phyloP scores from a whole-genome alignment of 768 basidiomycete species.

The Royoungia palumana region DNA sequence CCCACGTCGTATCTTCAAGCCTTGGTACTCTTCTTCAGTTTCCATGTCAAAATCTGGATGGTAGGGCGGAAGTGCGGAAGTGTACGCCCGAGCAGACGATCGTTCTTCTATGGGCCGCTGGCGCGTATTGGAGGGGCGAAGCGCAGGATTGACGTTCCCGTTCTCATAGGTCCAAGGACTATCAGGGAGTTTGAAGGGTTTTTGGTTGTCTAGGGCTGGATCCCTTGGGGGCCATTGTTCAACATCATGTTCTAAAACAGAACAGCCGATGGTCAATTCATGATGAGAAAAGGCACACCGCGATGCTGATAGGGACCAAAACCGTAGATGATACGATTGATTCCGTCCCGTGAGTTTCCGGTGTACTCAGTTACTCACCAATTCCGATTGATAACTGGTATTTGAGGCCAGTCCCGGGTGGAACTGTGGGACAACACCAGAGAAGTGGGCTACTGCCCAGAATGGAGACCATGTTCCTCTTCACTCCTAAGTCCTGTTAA shows the following conservation, averaged over 20 bases:
- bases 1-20: slow-evolving; percentile 55
- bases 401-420: slow-evolving; percentile 69
- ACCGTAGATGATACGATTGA: neutral
- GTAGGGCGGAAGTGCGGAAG: slow-evolving; percentile 64
- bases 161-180: slow-evolving; percentile 89
- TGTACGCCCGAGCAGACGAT: slow-evolving; percentile 30
- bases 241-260: slow-evolving; percentile 32
- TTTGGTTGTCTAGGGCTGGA: slow-evolving; percentile 38
- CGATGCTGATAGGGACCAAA: slow-evolving; percentile 3
- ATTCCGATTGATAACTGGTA: slow-evolving; percentile 68
- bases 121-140: slow-evolving; percentile 58
- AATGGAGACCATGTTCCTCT: slow-evolving; percentile 71
- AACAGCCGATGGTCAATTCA: slow-evolving; percentile 6
- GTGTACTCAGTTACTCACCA: slow-evolving; percentile 59
- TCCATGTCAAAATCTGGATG: slow-evolving; percentile 62
- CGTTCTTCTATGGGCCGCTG: slow-evolving; percentile 29
- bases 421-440: slow-evolving; percentile 80
- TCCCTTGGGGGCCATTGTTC: slow-evolving; percentile 76
- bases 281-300: slow-evolving; percentile 1
- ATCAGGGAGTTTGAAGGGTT: slow-evolving; percentile 47
- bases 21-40: slow-evolving; percentile 30
- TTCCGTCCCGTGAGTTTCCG: slow-evolving; percentile 6
- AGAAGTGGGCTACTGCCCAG: slow-evolving; percentile 70
- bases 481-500: slow-evolving; percentile 70
- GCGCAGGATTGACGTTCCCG: slow-evolving; percentile 68